Evolutionary conservation across 495 filamentous ascomycete genomes (phyloP).

Genomic region (Talaromyces nanjingensis): DNA sequence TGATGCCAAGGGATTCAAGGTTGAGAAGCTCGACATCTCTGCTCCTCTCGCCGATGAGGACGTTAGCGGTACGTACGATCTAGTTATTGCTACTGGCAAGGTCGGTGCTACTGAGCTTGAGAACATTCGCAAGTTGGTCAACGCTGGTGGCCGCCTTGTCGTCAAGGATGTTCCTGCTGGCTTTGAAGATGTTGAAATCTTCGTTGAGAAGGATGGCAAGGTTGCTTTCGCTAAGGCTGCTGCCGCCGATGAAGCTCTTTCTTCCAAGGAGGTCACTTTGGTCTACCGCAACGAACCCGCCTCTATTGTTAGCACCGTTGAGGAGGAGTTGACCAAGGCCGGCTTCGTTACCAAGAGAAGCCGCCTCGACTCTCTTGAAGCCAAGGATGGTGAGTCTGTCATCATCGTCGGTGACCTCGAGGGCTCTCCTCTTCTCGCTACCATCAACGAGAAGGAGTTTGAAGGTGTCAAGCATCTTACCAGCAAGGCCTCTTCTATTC

Average conservation of each 20-base stretch:
- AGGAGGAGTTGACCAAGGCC: background rate
- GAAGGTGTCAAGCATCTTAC: constrained; percentile 22
- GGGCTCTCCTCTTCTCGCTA: constrained; percentile 17
- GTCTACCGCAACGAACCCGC: constrained; percentile 3
- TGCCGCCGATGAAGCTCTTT: background rate
- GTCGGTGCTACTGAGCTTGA: background rate
- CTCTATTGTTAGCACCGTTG: background rate
- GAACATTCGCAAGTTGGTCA: background rate
- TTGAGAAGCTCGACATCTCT: background rate
- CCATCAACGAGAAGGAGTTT: constrained; percentile 21
- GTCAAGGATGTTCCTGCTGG: background rate
- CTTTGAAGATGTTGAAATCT: background rate
- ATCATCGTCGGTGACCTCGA: constrained; percentile 1
- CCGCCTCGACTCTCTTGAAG: background rate
- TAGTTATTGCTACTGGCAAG: constrained; percentile 2
- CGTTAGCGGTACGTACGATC: background rate
- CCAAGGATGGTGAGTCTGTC: background rate
- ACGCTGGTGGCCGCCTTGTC: background rate
- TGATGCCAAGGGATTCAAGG: background rate
- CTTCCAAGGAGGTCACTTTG: background rate
- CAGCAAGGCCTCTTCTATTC: constrained; percentile 18
- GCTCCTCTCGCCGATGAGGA: background rate
- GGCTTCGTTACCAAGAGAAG: background rate
- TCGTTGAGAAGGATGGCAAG: constrained; percentile 3
- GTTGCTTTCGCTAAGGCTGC: background rate